phyloP scores from a whole-genome alignment of 371 early-diverging fungal species.

The Basidiobolus meristosporus region DNA sequence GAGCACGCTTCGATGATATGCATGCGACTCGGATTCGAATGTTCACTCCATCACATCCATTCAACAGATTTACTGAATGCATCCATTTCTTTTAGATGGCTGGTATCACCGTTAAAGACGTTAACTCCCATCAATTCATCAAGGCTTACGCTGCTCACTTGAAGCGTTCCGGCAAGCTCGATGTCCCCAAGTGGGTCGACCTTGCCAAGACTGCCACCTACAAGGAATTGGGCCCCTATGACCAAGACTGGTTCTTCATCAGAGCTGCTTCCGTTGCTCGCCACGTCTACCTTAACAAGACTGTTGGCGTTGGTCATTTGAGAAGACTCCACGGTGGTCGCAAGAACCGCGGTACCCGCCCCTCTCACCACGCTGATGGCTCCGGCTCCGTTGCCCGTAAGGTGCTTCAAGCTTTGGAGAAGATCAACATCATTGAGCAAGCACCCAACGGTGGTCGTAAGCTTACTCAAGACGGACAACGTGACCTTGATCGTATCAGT shows the following conservation, averaged over 20 bases:
- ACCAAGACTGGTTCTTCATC: constrained; percentile 98
- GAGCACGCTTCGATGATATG: no score
- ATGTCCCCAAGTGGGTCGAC: constrained; percentile 96
- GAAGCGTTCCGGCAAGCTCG: constrained; percentile 94
- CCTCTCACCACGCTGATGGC: constrained; percentile 73
- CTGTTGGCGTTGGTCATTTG: constrained; percentile 89
- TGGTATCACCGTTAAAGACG: constrained; percentile 95
- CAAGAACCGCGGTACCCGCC: constrained; percentile 82
- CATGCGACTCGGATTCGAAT: no score
- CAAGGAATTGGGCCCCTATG: no score
- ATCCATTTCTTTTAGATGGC: no score
- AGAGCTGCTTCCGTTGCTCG: constrained; percentile 95
- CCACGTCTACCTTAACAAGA: constrained; percentile 89
- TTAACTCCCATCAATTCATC: constrained; percentile 84
- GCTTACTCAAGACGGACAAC: no score
- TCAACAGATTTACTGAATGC: no score
- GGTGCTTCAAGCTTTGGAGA: constrained; percentile 91
- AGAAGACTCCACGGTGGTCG: constrained; percentile 84
- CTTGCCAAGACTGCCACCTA: constrained; percentile 88
- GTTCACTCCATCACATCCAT: no score
- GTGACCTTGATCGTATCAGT: no score
- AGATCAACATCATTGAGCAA: constrained; percentile 89
- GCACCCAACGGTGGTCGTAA: no score
- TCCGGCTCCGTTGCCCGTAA: constrained; percentile 89
- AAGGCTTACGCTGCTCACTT: constrained; percentile 95